These are phyloP conservation scores for Keqinozyma sinolaborantium DNA, from an alignment of 1,139 yeast genomes.

Conservation along the genomic window DNA sequence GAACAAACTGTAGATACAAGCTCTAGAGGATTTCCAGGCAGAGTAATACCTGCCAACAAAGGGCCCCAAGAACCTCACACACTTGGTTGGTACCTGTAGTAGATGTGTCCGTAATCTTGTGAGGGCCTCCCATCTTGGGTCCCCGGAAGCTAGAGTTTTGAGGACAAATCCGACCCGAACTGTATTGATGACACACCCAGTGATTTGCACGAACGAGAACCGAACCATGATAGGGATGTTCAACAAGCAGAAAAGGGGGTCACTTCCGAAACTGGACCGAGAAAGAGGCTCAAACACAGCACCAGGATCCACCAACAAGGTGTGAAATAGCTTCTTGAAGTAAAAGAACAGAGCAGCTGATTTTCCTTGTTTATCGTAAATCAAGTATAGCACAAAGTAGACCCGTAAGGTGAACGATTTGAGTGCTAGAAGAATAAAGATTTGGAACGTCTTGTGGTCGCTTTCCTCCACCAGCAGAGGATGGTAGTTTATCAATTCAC, in stretches of 20 bases:
- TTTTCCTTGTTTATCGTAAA: conserved; percentile 19
- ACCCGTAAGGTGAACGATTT: conserved; percentile 17
- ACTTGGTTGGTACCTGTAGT: conserved; percentile 4
- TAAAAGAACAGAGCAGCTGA: conserved; percentile 20
- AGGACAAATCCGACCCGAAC: conserved; percentile 9
- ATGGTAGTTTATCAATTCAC: conserved; percentile 4
- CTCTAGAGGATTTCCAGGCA: conserved; percentile 9
- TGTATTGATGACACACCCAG: conserved; percentile 5
- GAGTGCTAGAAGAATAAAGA: conserved; percentile 9
- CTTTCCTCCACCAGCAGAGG: conserved; percentile 3
- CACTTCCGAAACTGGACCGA: conserved; percentile 3
- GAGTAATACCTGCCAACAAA: conserved; percentile 6
- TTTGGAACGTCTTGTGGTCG: conserved; percentile 2
- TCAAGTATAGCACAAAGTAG: conserved; percentile 21
- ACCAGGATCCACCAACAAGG: conserved; percentile 17
- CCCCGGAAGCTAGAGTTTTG: conserved; percentile 5
- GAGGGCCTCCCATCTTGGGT: conserved; percentile 6
- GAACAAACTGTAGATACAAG: conserved; percentile 4
- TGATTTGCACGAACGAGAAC: conserved; percentile 9
- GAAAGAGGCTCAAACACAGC: conserved; percentile 8
- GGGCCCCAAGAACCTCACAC: conserved; percentile 7
- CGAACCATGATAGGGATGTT: conserved; percentile 9
- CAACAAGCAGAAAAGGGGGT: conserved; percentile 9
- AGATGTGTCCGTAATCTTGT: conserved; percentile 3
- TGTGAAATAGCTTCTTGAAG: conserved; percentile 17